These are phyloP conservation scores for Nakazawaea holstii DNA, from an alignment of 805 yeast genomes.

Conservation along the genomic window DNA sequence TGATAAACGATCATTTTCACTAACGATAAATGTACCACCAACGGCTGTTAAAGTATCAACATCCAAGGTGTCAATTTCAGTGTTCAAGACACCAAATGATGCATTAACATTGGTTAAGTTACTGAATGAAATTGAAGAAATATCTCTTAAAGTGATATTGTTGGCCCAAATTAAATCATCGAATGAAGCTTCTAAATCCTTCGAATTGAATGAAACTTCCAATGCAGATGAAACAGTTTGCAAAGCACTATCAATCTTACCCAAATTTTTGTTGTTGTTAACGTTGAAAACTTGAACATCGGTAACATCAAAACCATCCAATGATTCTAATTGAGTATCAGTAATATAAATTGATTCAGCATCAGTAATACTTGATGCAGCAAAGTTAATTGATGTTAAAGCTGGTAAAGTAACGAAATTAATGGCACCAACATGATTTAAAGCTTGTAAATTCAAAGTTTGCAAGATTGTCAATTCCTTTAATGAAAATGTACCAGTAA, in stretches of 20 bases:
- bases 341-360: conserved; percentile 68
- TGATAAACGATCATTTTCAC: conserved; percentile 68
- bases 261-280: conserved; percentile 85
- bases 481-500: conserved; percentile 66
- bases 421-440: conserved; percentile 78
- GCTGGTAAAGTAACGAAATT: conserved; percentile 84
- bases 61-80: conserved; percentile 53
- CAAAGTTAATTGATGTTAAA: conserved; percentile 61
- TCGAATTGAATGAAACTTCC: conserved; percentile 82
- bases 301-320: conserved; percentile 56
- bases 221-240: conserved; percentile 68
- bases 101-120: conserved; percentile 70
- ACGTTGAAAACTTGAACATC: conserved; percentile 59
- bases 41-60: conserved; percentile 51
- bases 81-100: conserved; percentile 75
- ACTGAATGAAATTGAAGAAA: conserved; percentile 65
- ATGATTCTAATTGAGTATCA: conserved; percentile 65
- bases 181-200: conserved; percentile 61
- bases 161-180: conserved; percentile 77
- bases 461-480: conserved; percentile 59
- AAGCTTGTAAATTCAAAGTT: conserved; percentile 68
- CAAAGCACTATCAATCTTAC: conserved; percentile 65
- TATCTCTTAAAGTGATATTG: conserved; percentile 81
- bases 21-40: conserved; percentile 78
- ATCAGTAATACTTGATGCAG: conserved; percentile 53